Evolutionary conservation across 192 early-diverging fungal genomes (phyloP).

Genomic region (Diversispora eburnea): DNA sequence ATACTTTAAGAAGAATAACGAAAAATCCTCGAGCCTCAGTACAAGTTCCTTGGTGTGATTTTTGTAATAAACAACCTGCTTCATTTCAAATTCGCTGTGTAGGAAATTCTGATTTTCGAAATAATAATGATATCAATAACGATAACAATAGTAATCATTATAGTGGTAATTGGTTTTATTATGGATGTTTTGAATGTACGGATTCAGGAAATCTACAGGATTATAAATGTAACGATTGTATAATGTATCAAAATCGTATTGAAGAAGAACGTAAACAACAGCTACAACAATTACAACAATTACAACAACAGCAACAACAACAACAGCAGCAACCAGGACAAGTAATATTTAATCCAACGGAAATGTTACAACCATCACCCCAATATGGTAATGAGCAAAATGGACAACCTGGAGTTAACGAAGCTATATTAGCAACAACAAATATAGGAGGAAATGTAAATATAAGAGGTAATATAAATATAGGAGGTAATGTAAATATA

Average conservation of each 20-base stretch:
- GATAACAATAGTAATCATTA: background rate
- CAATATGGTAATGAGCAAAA: no score
- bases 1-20: background rate
- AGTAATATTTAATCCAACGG: no score
- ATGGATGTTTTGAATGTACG: conserved; percentile 12
- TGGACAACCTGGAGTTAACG: no score
- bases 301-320: background rate
- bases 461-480: no score
- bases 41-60: conserved; percentile 12
- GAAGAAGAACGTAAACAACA: background rate
- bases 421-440: no score
- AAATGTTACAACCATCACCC: no score
- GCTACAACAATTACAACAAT: background rate
- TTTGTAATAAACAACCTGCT: background rate
- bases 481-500: no score
- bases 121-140: no score
- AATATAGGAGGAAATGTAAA: no score
- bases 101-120: background rate
- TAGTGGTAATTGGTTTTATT: background rate
- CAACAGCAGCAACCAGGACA: background rate
- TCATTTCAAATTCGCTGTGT: background rate
- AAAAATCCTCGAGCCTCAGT: background rate
- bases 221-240: conserved; percentile 7
- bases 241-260: background rate
- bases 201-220: background rate